These are phyloP conservation scores for Monosporascus sp. DNA, from an alignment of 2,329 filamentous ascomycete genomes.

Conservation along the genomic window DNA sequence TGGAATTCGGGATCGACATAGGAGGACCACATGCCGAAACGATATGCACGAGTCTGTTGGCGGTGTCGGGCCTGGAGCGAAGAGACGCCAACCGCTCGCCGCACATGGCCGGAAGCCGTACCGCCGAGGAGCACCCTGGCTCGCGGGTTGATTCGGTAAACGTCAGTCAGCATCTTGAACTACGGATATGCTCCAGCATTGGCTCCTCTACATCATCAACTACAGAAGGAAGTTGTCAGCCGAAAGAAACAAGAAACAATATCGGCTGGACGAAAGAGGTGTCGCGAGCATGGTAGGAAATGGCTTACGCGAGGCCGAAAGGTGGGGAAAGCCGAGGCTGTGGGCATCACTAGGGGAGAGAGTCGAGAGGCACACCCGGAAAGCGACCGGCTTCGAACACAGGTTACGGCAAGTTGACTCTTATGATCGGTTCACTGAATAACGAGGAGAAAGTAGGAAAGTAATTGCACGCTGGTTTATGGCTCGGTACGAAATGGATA, in stretches of 20 bases:
- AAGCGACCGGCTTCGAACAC: too few relatives aligned
- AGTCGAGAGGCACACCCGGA: too few relatives aligned
- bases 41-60: conserved; percentile 42
- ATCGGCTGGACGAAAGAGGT: background rate
- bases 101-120: conserved; percentile 9
- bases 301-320: background rate
- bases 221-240: conserved; percentile 1
- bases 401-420: background rate
- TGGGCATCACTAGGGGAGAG: too few relatives aligned
- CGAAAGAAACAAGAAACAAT: background rate
- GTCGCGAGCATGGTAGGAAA: background rate
- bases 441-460: background rate
- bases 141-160: conserved; percentile 24
- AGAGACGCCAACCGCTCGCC: conserved; percentile 13
- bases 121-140: conserved; percentile 19
- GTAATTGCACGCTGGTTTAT: too few relatives aligned
- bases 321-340: too few relatives aligned
- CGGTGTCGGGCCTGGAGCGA: conserved; percentile 17
- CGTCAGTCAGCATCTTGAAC: conserved; percentile 29
- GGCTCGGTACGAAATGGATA: background rate
- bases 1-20: conserved; percentile 36
- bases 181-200: conserved; percentile 2
- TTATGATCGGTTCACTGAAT: background rate
- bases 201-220: conserved; percentile 5
- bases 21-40: conserved; percentile 43